A percentile compares a stretch with the other conserved stretches of the same genome.
phyloP scores from a whole-genome alignment of 2,329 filamentous ascomycete species.

The Colletotrichum eremochloae region DNA sequence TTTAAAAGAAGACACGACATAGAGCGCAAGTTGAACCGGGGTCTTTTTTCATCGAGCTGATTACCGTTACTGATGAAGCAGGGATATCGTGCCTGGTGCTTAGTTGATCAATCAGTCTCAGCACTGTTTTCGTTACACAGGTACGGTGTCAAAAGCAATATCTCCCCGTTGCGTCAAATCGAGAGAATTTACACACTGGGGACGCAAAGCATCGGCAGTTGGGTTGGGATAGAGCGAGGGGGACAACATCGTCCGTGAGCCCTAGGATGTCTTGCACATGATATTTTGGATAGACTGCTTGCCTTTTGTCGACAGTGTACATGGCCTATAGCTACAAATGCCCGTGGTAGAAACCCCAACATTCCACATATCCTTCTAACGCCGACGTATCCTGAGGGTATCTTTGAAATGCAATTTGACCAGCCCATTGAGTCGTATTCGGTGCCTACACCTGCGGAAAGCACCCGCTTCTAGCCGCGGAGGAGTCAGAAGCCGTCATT shows the following conservation, averaged over 20 bases:
- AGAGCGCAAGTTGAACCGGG: not conserved
- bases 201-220: not conserved
- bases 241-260: not conserved
- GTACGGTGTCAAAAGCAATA: not conserved
- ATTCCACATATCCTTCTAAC: not conserved
- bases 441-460: not conserved
- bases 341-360: not conserved
- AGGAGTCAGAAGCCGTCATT: not conserved
- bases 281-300: not conserved
- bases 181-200: not conserved
- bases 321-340: not conserved
- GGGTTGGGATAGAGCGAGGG: not conserved
- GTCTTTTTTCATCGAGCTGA: not conserved
- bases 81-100: not conserved
- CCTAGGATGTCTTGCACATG: not conserved
- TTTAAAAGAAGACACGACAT: not conserved
- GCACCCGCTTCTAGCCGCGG: not conserved
- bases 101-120: not conserved
- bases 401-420: slow-evolving; percentile 14
- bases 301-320: not conserved
- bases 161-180: not conserved
- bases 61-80: not conserved
- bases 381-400: slow-evolving; percentile 14
- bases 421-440: not conserved
- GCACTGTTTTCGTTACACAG: not conserved